Base-by-base conservation (phyloP, 129 eudicot species). In the Daucus carota region DNA sequence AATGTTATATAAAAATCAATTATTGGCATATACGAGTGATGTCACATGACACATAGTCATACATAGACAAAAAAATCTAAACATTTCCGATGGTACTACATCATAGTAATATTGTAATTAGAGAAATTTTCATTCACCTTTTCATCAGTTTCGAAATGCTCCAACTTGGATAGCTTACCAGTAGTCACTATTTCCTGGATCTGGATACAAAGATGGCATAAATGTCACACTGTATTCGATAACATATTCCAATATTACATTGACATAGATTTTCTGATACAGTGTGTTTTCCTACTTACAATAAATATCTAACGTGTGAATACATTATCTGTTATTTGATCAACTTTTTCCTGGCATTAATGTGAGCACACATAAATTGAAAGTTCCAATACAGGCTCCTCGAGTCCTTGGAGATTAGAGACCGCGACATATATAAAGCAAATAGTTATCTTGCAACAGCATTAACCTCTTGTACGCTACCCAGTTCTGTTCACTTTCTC, bases 71-170 rank as follows among this genome's bases (percentile, higher is more conserved):
- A 70, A 22, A 40, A 18, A 36, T 8, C 47, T 1, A 5, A 62
- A 40, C 32, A n/a, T 0, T 36, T 34, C 20, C 8, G 31, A 70
- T 12, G 48, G 42, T 36, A 32, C 42, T 38, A 41, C 48, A 18
- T 70, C 16, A 41, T 41, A 59, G 62, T 16, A 13, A 31, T 15
- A 15, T 3, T 15, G 47, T 41, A 18, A 43, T 42, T 47, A n/a
- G 5, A 33, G 34, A 57, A 50, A 46, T 52, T 75, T 60, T 52
- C 52, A 75, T 57, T 18, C 36, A 93, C 98, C 98, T 91, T 93
- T 83, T 93, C 98, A 70, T 93, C 98, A 72, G 81, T 87, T 88
- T 91, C 96, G 41, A 93, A 93, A 83, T 93, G 97, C 79, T 93
- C 97, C 90, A 93, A 85, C 85, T 93, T 93, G 74, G 97, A 89